Evolutionary conservation across 2,329 filamentous ascomycete species (phyloP), one percentile per base, ranked within the genome.

Genomic region (Fusarium sp.): DNA sequence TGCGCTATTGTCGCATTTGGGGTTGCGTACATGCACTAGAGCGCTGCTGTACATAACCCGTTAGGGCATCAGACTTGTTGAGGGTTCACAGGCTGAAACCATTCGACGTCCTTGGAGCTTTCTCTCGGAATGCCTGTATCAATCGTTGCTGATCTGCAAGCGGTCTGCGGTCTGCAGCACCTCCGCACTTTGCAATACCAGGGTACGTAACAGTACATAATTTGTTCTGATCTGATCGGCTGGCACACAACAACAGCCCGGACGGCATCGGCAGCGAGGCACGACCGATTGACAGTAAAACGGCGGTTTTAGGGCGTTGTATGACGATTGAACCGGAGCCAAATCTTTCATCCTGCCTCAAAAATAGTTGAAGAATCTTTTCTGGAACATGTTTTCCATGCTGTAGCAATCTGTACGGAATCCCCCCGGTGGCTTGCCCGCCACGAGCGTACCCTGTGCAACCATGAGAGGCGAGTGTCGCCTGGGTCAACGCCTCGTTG

Each of bases 41-140:
- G 71, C 27, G 24, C 58, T 45, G 24, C 63, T 47, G 43, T 67
- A 64, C 56, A 61, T 64, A 60, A 71, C 69, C 45, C 48, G 22
- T 71, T 61, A 73, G 71, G 66, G 58, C 58, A 70, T 59, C 62
- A 67, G 52, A 62, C 51, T 52, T 64, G 58, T 47, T 74, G 56
- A 71, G 62, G 67, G 54, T 74, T 74, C 72, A 74, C 63, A 61
- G 47, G 32, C 58, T 56, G 65, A 70, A 69, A 67, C 72, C 70
- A 70, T 60, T 63, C 65, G 38, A 64, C 53, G 58, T 52, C 49
- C 56, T 59, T 49, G 57, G 67, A 61, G 53, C 58, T 59, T 52
- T 41, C 20, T 52, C 51, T 54, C 53, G 52, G 58, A 71, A 68
- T 70, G 45, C 58, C 53, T 70, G 64, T 47, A 62, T 70, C 40